Base-by-base conservation (phyloP, 352 stramenopile genomes). In the Phytopythium kandeliae region DNA sequence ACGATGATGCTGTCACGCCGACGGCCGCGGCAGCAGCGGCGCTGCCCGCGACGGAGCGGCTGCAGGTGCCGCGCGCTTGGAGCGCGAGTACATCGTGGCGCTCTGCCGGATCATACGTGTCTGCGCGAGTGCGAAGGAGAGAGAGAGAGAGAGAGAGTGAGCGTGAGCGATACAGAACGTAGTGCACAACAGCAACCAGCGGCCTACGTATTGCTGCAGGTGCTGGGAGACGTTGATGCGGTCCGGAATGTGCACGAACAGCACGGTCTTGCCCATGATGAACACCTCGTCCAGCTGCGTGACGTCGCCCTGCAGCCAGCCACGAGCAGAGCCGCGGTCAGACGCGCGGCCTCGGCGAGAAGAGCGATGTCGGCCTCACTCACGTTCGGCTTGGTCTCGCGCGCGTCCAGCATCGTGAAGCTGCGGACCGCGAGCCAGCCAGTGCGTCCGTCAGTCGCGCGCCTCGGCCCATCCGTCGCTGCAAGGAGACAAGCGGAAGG, bases 191-290 rank as follows among this genome's bases (percentile, higher is more conserved):
- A 13, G 31, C 2, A 31, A 42, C 41, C n/a, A 35, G 22, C 16
- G 41, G 49, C 21, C 51, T 24, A 90, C 80, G 42, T 92, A 90
- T 74, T 93, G 74, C 51, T 82, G 72, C 26, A 90, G 74, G 41
- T 89, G 79, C 48, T 80, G 70, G 24, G 74, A 74, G 57, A 92
- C 75, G 65, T 91, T 88, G 67, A 93, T 89, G 15, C 78, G 74
- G 60, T 95, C 80, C 4, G 85, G 85, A 28, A 95, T 92, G 62
- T 95, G 81, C 19, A 95, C 85, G 55, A 84, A 95, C 12, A 95
- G 60, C 47, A 95, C 74, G 13, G 78, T 92, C 37, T 82, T 83
- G 47, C 85, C 85, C 81, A 95, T 95, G 49, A 95, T 80, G 30
- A 93, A 95, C 19, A 95, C 75, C 40, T 95, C 85, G 40, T 95